Base-by-base conservation (phyloP, 495 filamentous ascomycete species). In the Neurospora discreta region DNA sequence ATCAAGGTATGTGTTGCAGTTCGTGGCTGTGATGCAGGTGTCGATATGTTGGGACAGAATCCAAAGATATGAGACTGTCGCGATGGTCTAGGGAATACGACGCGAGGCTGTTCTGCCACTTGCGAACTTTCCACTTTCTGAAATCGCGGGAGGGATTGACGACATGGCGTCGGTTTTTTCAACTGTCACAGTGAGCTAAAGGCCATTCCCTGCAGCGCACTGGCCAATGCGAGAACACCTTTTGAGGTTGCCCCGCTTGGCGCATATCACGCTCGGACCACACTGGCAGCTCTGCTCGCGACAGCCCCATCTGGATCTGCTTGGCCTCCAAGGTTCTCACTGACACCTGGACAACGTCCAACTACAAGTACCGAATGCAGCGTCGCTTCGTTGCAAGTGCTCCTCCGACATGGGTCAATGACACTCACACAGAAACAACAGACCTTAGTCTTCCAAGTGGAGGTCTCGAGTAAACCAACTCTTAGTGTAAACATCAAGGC, bases 51-150 rank as follows among this genome's bases (percentile, higher is more conserved):
- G 52, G 52, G 23, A 5, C 16, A 23, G 23, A 60, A 60, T 8
- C 33, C 26, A 7, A 65, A 65, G 13, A 30, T 65, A 13, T 60
- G 7, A 60, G 8, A 13, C 30, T 60, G 52, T 65, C 52, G 52
- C 52, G 52, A 65, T 65, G 52, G 26, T 26, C 52, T 26, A 18
- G 26, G 39, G 42, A 68, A 60, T 68, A 46, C 70, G 46, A 68
- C 70, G 70, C 70, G 70, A 71, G 70, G 46, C 70, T 71, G 70
- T 10, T 36, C 52, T 60, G 52, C 52, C 52, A 60, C 52, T 60
- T 60, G 20, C 52, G 26, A 60, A 60, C 52, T 65, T 60, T 65
- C 26, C 26, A 65, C 52, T 65, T 60, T 33, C 52, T 65, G 52
- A 65, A 65, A 65, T 65, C 52, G 52, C 26, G 52, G 20, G 26